phyloP scores from a whole-genome alignment of 192 early-diverging fungal genomes.

The Funneliformis mosseae region DNA sequence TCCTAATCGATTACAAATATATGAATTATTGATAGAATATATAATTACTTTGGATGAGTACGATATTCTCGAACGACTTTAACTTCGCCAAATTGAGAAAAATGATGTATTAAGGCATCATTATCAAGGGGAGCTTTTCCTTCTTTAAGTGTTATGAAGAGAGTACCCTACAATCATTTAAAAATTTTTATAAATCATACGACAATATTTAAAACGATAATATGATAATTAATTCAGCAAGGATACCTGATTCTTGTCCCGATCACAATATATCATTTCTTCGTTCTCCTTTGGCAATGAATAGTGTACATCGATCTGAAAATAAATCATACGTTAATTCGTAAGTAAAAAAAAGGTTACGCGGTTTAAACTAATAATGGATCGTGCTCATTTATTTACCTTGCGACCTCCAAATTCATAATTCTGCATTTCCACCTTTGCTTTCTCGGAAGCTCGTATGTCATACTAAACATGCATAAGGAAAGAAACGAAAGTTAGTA shows the following conservation, averaged over 20 bases:
- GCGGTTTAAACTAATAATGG: background rate
- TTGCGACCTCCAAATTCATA: slow-evolving; percentile 41
- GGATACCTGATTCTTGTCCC: slow-evolving; percentile 51
- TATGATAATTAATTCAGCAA: background rate
- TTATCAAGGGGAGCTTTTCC: slow-evolving; percentile 37
- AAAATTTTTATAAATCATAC: background rate
- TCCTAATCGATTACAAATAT: background rate
- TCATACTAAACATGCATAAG: slow-evolving; percentile 45
- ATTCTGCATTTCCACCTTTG: slow-evolving; percentile 46
- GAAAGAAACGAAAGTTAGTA: background rate
- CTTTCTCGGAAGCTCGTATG: slow-evolving; percentile 52
- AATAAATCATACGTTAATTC: background rate
- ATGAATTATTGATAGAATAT: background rate
- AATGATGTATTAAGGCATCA: slow-evolving; percentile 42
- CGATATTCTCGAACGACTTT: slow-evolving; percentile 42
- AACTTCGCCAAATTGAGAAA: slow-evolving; percentile 52
- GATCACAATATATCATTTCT: slow-evolving; percentile 39
- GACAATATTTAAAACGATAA: too few relatives aligned
- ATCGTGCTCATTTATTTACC: slow-evolving; percentile 39
- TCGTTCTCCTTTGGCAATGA: slow-evolving; percentile 53
- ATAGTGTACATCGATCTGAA: slow-evolving; percentile 55
- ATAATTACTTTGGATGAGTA: slow-evolving; percentile 16
- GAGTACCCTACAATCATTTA: slow-evolving; percentile 45
- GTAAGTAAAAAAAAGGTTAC: background rate
- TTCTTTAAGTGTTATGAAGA: slow-evolving; percentile 48